Evolutionary conservation across 176 grass and related monocot genomes (phyloP), one percentile per base, ranked within the genome.

Genomic region (Oryza nivara): DNA sequence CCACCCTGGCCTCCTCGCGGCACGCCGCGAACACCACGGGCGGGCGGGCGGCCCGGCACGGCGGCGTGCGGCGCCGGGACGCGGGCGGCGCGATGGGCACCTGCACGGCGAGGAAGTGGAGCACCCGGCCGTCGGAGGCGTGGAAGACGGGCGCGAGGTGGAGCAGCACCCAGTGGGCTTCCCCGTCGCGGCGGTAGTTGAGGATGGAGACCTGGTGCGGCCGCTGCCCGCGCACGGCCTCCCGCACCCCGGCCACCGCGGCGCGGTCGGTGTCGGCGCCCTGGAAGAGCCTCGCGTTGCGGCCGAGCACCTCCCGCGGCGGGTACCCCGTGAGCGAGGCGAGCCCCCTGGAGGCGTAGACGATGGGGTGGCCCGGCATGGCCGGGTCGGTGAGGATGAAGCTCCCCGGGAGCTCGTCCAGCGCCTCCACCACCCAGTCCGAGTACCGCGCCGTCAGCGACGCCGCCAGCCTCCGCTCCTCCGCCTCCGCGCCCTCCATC

Each of bases 301-400:
- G 89, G n/a, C 96, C 96, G 2, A 99, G 80, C 15, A 99, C 66
- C 35, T 96, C 93, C 7, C 80, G 82, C 38, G 26, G 22, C 36
- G 83, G 28, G 79, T 96, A 96, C 3, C 93, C 91, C 2, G 93
- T 90, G 81, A 96, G 89, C 26, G 80, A 7, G 14, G 91, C 74
- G 73, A 94, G 92, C 11, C 89, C 84, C 10, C 85, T 70, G 9
- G 93, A 96, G 32, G 93, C 96, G 84, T 92, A 99, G 10, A 96
- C 96, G 87, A 99, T 96, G 43, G 96, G 96, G 78, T 99, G 96
- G 60, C 91, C 96, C 17, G 86, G 72, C 9, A 99, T 88, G 45
- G 86, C 73, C 1, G 96, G 96, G 82, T 99, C 96, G 6, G 93
- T 99, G 67, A 99, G 89, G 77, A 99, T 80, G 80, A 99, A 99